These are phyloP conservation scores for Apiosordaria backusii DNA, from an alignment of 495 filamentous ascomycete species.

Conservation along the genomic window DNA sequence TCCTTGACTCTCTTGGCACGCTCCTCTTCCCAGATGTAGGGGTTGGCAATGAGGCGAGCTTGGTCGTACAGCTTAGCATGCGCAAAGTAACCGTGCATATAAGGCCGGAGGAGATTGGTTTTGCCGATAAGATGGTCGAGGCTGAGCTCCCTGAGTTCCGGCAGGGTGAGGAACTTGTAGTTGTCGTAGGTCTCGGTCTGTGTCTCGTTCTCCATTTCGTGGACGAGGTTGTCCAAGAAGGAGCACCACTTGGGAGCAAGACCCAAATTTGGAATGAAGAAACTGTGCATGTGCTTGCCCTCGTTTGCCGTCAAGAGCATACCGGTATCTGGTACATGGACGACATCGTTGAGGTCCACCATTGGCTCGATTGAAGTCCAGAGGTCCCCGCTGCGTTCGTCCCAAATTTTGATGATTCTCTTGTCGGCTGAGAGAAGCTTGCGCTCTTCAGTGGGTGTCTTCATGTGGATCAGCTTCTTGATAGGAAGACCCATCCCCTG, in stretches of 20 bases:
- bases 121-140: constrained; percentile 83
- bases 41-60: constrained; percentile 85
- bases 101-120: constrained; percentile 81
- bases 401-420: constrained; percentile 96
- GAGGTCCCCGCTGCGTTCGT: constrained; percentile 70
- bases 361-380: constrained; percentile 96
- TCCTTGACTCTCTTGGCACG: constrained; percentile 81
- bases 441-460: constrained; percentile 70
- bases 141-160: constrained; percentile 75
- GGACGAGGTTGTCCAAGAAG: constrained; percentile 94
- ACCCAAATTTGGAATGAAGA: constrained; percentile 86
- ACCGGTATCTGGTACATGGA: constrained; percentile 78
- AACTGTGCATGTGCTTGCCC: constrained; percentile 65
- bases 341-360: constrained; percentile 89
- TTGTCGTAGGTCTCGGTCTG: constrained; percentile 88
- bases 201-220: constrained; percentile 87
- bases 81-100: constrained; percentile 99
- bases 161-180: constrained; percentile 90
- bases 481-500: constrained; percentile 96
- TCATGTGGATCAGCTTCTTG: constrained; percentile 83
- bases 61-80: constrained; percentile 90
- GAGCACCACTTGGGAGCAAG: constrained; percentile 93
- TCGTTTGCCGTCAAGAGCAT: constrained; percentile 97
- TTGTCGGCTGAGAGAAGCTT: constrained; percentile 92
- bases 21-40: constrained; percentile 87